These are phyloP conservation scores for Clarireedia hainanense DNA, from an alignment of 2,329 filamentous ascomycete species.

Conservation along the genomic window DNA sequence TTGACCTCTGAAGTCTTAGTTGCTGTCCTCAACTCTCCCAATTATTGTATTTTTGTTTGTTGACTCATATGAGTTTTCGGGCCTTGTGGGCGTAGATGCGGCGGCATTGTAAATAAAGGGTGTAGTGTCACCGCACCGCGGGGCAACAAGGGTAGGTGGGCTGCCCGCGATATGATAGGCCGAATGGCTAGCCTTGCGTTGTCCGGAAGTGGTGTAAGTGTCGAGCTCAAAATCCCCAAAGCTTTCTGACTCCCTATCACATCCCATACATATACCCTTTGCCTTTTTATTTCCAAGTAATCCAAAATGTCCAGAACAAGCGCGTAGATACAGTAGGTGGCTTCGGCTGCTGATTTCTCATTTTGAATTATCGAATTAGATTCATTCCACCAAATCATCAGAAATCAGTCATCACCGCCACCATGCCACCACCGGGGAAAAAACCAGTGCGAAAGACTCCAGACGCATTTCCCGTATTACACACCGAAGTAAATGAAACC, in stretches of 20 bases:
- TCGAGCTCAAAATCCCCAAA: neutral
- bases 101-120: neutral
- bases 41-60: too few species aligned
- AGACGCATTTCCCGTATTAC: slow-evolving; percentile 21
- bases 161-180: neutral
- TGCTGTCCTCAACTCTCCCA: too few species aligned
- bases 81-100: neutral
- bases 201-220: neutral
- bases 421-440: slow-evolving; percentile 29
- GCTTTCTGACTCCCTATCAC: neutral
- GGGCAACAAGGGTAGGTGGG: neutral
- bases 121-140: neutral
- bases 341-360: slow-evolving; percentile 24
- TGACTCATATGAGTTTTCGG: neutral
- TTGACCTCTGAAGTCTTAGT: too few species aligned
- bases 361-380: neutral
- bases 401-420: slow-evolving; percentile 10
- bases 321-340: slow-evolving; percentile 25
- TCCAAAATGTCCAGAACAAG: slow-evolving; percentile 17
- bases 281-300: neutral
- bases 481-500: slow-evolving; percentile 25
- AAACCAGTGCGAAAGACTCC: slow-evolving; percentile 32
- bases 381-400: slow-evolving; percentile 5
- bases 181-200: neutral
- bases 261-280: neutral